These are phyloP conservation scores for Galerina marginata DNA, from an alignment of 768 basidiomycete genomes.

Conservation along the genomic window DNA sequence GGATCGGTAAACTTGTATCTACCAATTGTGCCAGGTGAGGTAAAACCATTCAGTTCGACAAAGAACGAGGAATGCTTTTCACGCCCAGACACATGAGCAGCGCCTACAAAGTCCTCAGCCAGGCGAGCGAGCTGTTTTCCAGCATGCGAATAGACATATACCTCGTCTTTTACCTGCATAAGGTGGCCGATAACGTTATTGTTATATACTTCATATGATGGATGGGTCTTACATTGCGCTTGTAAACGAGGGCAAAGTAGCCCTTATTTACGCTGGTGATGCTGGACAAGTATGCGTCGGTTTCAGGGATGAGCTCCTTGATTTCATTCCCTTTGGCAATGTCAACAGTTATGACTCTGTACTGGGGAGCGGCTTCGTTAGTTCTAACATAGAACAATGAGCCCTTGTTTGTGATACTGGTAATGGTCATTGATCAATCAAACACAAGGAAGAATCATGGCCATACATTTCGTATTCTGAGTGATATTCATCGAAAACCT, in stretches of 20 bases:
- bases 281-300: slow-evolving; percentile 62
- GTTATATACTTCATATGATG: slow-evolving; percentile 7
- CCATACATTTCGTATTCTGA: slow-evolving; percentile 69
- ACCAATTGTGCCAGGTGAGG: slow-evolving; percentile 69
- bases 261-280: slow-evolving; percentile 54
- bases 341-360: slow-evolving; percentile 71
- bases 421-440: slow-evolving; percentile 4
- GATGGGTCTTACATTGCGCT: slow-evolving; percentile 62
- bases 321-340: slow-evolving; percentile 54
- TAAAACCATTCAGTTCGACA: slow-evolving; percentile 69
- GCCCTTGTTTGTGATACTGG: slow-evolving; percentile 71
- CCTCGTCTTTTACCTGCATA: slow-evolving; percentile 74
- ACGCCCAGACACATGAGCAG: slow-evolving; percentile 55
- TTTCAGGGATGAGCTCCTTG: slow-evolving; percentile 72
- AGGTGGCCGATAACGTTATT: neutral
- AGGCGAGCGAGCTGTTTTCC: slow-evolving; percentile 62
- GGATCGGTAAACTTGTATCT: slow-evolving; percentile 69
- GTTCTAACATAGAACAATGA: slow-evolving; percentile 67
- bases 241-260: slow-evolving; percentile 66
- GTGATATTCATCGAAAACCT: slow-evolving; percentile 71
- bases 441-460: slow-evolving; percentile 1
- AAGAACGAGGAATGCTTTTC: slow-evolving; percentile 68
- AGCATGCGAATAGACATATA: slow-evolving; percentile 67
- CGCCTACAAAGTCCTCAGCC: slow-evolving; percentile 71
- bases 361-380: slow-evolving; percentile 66